Evolutionary conservation across 108 stramenopile species (phyloP).

Genomic region (Craspedostauros australis): DNA sequence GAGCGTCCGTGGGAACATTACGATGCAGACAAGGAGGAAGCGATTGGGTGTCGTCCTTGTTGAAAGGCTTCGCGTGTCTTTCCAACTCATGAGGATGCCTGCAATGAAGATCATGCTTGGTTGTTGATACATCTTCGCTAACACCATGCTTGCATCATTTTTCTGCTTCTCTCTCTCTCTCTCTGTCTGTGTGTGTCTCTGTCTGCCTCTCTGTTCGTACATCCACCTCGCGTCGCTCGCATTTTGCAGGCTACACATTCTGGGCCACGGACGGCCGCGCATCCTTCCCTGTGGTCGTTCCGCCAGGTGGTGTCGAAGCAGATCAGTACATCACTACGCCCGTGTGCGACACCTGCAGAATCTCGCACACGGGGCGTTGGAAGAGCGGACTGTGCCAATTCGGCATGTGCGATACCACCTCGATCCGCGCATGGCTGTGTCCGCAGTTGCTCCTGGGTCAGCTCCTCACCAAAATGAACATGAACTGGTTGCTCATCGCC

Average conservation of each 20-base stretch:
- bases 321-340: conserved; percentile 39
- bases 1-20: too few relatives aligned
- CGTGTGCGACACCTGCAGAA: conserved; percentile 17
- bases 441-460: conserved; percentile 40
- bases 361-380: conserved; percentile 32
- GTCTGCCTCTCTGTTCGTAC: too few relatives aligned
- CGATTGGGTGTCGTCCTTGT: too few relatives aligned
- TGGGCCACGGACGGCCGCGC: conserved; percentile 2
- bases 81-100: too few relatives aligned
- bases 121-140: too few relatives aligned
- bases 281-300: conserved; percentile 36
- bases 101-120: too few relatives aligned
- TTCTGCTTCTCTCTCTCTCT: too few relatives aligned
- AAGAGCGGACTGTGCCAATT: conserved; percentile 30
- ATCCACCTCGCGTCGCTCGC: too few relatives aligned
- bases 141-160: too few relatives aligned
- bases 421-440: conserved; percentile 26
- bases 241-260: conserved; percentile 11
- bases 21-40: too few relatives aligned
- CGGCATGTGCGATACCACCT: conserved; percentile 36
- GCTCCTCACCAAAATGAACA: conserved; percentile 39
- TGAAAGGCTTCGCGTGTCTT: too few relatives aligned
- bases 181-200: too few relatives aligned
- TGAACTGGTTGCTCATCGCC: conserved; percentile 50
- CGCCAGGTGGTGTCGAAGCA: conserved; percentile 33